Evolutionary conservation across 2,329 filamentous ascomycete genomes (phyloP).

Genomic region (Curvularia eragrostidis): DNA sequence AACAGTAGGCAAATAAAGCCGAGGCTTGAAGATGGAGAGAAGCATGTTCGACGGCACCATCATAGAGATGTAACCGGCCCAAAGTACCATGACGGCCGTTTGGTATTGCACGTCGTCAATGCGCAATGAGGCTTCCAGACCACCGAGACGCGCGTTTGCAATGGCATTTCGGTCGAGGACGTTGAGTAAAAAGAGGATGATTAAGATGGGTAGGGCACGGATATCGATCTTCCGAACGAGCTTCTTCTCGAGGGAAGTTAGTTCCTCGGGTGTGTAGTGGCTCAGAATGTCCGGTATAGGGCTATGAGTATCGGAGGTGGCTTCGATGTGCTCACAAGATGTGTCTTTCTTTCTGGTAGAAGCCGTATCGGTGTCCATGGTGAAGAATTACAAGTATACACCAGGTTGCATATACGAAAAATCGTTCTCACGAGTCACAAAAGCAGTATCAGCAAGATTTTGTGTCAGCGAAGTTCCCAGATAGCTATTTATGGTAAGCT

Average conservation of each 20-base stretch:
- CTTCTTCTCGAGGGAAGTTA: constrained; percentile 36
- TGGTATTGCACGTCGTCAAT: constrained; percentile 31
- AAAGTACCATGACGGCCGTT: constrained; percentile 58
- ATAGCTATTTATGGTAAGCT: neutral
- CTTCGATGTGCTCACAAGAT: constrained; percentile 20
- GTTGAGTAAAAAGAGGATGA: constrained; percentile 41
- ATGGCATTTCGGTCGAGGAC: constrained; percentile 43
- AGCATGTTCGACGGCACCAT: constrained; percentile 68
- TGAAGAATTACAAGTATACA: neutral
- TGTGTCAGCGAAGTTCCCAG: neutral
- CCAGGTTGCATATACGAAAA: neutral
- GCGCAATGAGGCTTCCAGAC: constrained; percentile 22
- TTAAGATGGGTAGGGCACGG: constrained; percentile 37
- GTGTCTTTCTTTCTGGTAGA: constrained; percentile 8
- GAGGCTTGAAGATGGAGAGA: constrained; percentile 61
- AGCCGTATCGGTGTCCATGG: neutral
- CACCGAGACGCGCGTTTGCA: constrained; percentile 36
- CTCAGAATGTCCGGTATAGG: constrained; percentile 22
- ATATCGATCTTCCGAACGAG: constrained; percentile 40
- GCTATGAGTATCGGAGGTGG: constrained; percentile 2
- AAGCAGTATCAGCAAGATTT: neutral
- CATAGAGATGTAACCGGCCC: constrained; percentile 66
- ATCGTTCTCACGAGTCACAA: neutral
- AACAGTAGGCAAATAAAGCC: constrained; percentile 59
- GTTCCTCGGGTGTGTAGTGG: constrained; percentile 20